A percentile compares a stretch with the other conserved stretches of the same genome.
These are phyloP conservation scores for Neoarthrinium moseri DNA, from an alignment of 2,329 filamentous ascomycete genomes.

Conservation along the genomic window DNA sequence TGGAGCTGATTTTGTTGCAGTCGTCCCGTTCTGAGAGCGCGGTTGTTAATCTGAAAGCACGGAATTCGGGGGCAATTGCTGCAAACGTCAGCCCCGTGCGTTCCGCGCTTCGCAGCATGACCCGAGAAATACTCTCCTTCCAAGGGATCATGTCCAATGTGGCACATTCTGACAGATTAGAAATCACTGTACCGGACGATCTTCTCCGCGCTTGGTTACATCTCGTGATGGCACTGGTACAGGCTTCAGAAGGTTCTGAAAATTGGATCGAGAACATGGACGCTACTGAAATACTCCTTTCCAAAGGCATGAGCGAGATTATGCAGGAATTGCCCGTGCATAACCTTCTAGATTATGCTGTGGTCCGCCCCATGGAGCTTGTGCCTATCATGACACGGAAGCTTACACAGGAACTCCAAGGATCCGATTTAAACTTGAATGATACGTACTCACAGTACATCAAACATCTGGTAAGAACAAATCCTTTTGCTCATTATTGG, in stretches of 20 bases:
- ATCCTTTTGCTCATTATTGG: neutral
- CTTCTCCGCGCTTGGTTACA: slow-evolving; percentile 42
- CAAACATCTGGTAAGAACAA: slow-evolving; percentile 33
- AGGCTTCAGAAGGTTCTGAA: slow-evolving; percentile 17
- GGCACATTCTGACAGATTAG: slow-evolving; percentile 23
- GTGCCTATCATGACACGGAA: slow-evolving; percentile 37
- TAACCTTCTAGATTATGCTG: slow-evolving; percentile 32
- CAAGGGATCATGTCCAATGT: slow-evolving; percentile 18
- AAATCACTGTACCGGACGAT: slow-evolving; percentile 31
- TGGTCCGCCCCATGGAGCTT: slow-evolving; percentile 41
- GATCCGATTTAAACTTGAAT: slow-evolving; percentile 35
- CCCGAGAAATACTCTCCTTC: slow-evolving; percentile 15
- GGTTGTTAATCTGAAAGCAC: too few species aligned
- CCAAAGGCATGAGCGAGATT: slow-evolving; percentile 33
- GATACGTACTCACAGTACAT: slow-evolving; percentile 42
- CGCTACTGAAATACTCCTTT: slow-evolving; percentile 28
- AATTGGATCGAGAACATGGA: slow-evolving; percentile 28
- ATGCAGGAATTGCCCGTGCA: slow-evolving; percentile 30
- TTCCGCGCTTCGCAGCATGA: slow-evolving; percentile 11
- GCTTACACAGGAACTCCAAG: slow-evolving; percentile 37
- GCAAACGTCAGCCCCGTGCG: neutral
- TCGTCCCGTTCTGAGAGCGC: too few species aligned
- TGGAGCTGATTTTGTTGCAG: neutral
- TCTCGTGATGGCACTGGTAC: slow-evolving; percentile 35
- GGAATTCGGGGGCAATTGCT: neutral